Percentiles rank a stretch among this genome's conserved stretches.
phyloP scores from a whole-genome alignment of 2,329 filamentous ascomycete species.

The Cladophialophora bantiana region DNA sequence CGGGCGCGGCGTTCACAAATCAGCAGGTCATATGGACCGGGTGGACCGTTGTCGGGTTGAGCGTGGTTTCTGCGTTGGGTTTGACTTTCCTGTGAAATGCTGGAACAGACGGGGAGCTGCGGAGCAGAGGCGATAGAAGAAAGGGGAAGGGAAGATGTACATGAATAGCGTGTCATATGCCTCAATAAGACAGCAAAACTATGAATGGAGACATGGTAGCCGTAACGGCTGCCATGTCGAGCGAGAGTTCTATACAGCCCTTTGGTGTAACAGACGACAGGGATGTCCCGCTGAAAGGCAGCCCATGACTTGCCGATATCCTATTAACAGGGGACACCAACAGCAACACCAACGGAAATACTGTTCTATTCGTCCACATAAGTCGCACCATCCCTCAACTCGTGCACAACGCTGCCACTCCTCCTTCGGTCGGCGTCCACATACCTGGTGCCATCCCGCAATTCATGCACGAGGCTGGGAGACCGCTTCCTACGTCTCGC shows the following conservation, averaged over 20 bases:
- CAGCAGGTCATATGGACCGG: slow-evolving; percentile 61
- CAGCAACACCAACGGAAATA: not conserved
- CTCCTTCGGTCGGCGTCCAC: slow-evolving; percentile 34
- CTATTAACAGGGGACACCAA: not conserved
- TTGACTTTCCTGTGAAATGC: slow-evolving; percentile 32
- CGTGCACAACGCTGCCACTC: slow-evolving; percentile 35
- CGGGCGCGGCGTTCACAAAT: slow-evolving; percentile 68
- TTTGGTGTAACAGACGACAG: not conserved
- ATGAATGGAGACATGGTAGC: not conserved
- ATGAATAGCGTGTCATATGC: slow-evolving; percentile 8
- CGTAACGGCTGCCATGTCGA: not conserved
- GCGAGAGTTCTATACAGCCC: not conserved
- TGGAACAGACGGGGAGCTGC: not conserved
- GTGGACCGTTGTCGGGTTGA: slow-evolving; percentile 38
- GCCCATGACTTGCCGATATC: not conserved
- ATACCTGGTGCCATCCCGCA: slow-evolving; percentile 40
- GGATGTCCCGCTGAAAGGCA: not conserved
- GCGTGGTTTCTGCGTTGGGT: slow-evolving; percentile 27
- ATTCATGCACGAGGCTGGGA: slow-evolving; percentile 38
- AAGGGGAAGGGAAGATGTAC: slow-evolving; percentile 12
- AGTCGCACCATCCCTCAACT: slow-evolving; percentile 36
- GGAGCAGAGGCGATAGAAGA: not conserved
- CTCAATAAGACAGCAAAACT: slow-evolving; percentile 4
- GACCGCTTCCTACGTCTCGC: slow-evolving; percentile 23
- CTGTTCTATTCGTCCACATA: slow-evolving; percentile 35